phyloP scores from a whole-genome alignment of 2,329 filamentous ascomycete genomes.

The Fusarium circinatum region DNA sequence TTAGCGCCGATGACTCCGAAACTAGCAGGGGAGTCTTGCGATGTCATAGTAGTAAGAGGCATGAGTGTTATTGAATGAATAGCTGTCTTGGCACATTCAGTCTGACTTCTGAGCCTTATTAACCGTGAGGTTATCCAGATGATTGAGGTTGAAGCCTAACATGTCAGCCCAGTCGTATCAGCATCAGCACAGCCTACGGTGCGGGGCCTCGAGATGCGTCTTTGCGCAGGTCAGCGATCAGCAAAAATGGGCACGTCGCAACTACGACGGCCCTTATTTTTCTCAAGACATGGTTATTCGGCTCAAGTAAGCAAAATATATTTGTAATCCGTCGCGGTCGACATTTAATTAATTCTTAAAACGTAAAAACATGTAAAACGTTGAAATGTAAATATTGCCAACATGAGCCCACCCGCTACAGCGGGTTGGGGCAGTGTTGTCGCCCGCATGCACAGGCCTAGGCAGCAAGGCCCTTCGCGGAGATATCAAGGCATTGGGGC shows the following conservation, averaged over 20 bases:
- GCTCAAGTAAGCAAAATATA: rapidly evolving
- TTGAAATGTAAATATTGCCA: background rate
- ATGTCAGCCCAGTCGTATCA: background rate
- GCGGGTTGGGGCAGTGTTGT: background rate
- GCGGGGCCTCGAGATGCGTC: background rate
- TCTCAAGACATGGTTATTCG: rapidly evolving
- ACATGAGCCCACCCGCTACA: background rate
- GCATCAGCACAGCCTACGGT: background rate
- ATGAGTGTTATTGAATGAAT: rapidly evolving
- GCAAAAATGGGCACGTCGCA: background rate
- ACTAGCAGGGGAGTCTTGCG: background rate
- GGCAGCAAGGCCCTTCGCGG: background rate
- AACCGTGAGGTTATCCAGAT: too few relatives aligned
- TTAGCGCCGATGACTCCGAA: background rate
- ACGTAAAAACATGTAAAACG: background rate
- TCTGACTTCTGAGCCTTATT: background rate
- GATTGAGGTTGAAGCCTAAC: background rate
- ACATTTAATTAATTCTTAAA: background rate
- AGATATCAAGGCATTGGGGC: background rate
- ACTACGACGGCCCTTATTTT: background rate
- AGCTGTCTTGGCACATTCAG: background rate
- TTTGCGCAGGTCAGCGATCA: background rate
- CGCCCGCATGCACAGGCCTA: background rate
- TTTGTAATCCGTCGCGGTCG: too few relatives aligned
- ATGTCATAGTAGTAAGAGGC: background rate